Percentiles rank a stretch among this genome's conserved stretches.
Conservation (phyloP, 805 yeast species). For the Jamesozyma gamospora region DNA sequence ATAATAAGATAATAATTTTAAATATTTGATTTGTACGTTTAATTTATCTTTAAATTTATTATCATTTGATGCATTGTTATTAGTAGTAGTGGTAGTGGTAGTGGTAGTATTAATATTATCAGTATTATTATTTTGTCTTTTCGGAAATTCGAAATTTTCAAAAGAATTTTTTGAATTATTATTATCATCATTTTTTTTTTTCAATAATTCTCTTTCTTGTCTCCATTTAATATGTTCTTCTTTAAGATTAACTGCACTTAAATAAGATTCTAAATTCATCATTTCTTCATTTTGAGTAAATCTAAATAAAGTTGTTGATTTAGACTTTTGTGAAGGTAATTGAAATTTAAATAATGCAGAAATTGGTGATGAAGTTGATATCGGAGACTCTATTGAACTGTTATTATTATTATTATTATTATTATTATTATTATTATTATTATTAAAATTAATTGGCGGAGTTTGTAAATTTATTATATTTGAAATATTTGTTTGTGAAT, state of each 20-base stretch:
- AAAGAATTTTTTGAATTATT: conserved; percentile 3
- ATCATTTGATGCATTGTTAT: background rate
- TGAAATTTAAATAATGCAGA: conserved; percentile 26
- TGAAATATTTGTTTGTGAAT: conserved; percentile 1
- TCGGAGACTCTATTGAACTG: conserved; percentile 13
- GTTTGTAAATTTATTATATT: conserved; percentile 2
- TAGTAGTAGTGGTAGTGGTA: no score
- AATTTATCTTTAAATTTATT: conserved; percentile 14
- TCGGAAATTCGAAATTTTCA: conserved; percentile 11
- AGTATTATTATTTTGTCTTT: conserved; percentile 2
- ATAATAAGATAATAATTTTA: conserved; percentile 9
- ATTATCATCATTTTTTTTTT: background rate
- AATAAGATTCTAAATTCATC: conserved; percentile 22
- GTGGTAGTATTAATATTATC: background rate
- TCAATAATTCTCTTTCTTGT: background rate
- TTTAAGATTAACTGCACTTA: conserved; percentile 25
- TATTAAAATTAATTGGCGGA: background rate
- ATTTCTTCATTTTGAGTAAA: conserved; percentile 25
- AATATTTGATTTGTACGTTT: conserved; percentile 19
- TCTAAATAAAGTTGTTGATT: conserved; percentile 17
- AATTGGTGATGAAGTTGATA: conserved; percentile 26
- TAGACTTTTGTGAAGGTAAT: conserved; percentile 17
- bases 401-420: background rate
- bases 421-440: no score
- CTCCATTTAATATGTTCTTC: conserved; percentile 14